Evolutionary conservation across 331 rosid genomes (phyloP), one percentile per base, ranked within the genome.

Genomic region (Rhamnella rubrinervis): DNA sequence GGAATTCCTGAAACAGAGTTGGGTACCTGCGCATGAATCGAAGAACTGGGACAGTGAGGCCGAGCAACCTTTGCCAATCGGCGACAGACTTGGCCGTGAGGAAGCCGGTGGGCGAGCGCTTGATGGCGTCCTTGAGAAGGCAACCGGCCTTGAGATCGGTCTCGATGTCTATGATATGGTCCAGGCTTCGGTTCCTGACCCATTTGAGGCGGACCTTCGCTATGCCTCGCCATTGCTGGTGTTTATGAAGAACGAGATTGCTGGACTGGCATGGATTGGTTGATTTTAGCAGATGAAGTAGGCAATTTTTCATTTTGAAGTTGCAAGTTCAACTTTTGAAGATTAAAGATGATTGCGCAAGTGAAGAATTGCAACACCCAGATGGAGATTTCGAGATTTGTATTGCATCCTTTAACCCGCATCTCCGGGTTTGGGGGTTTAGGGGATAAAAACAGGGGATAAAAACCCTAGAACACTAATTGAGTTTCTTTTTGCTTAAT

Each of bases 11-110:
- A 75, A 88, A 93, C 67, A 91, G 86, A 51, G 95, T 87, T 1
- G 98, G 97, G 61, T 91, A 93, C 76, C 98, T 81, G 61, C 97
- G 92, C 66, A 89, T 70, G 87, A 93, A 93, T 5, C 98, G 97
- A 61, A 89, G 85, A 25, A 93, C 95, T 1, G 98, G 98, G 75
- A 93, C 77, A n/a, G 98, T 89, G 64, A 92, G 96, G 61, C 98
- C 98, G 37, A 93, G 95, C 13, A 82, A 85, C 72, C 88, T 93
- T 39, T 91, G 95, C 96, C 98, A 93, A 55, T 88, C 91, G 44
- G 91, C 69, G 62, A 91, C 59, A 55, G 97, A 74, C 66, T 86
- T 87, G 44, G 85, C 86, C 11, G 98, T 85, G 71, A 92, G 87
- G 75, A 89, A 92, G 35, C 81, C 84, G 10, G 91, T 87, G 50